Base-by-base conservation (phyloP, 2,329 filamentous ascomycete species). In the Trichoderma endophyticum region DNA sequence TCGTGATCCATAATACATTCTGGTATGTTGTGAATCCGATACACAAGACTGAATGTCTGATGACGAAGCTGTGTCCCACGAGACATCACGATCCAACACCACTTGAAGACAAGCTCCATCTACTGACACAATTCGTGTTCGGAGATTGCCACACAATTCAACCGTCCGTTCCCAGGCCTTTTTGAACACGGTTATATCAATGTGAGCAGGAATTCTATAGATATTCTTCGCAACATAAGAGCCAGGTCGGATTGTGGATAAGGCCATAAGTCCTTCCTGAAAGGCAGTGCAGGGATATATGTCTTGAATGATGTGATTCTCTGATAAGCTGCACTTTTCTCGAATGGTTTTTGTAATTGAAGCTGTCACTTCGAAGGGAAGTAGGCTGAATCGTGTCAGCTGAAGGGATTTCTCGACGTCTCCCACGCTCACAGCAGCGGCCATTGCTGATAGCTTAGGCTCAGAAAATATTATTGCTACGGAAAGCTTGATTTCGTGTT, bases 231-330 rank as follows among this genome's bases (percentile, higher is more conserved):
- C 72, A 14, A 74, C 73, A 59, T 77, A 77, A 18, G 74, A 74
- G 9, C 76, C 76, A 0, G 76, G 75, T 8, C 72, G 66, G n/a
- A 73, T 77, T 11, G 74, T 70, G 1, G 71, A 70, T 21, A 77
- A 63, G 8, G 74, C 76, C 62, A 84, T 77, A 1, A 84, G 76
- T 2, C 80, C 81, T 73, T 82, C 81, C 59, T 84, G 82, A 4
- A 83, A 75, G 6, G 79, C 75, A 15, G 80, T 80, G 74, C 79
- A 81, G 7, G 82, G 82, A 63, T 81, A 83, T 3, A 80, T 73
- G 70, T 84, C 80, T 34, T 66, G 39, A n/a, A 71, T 61, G 15
- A 7, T 39, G 12, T 67, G 63, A 3, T 3, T 32, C 1, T 30
- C 28, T 0, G 70, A 67, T 39, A 71, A 9, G 15, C 14, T 34